A percentile compares a stretch with the other conserved stretches of the same genome.
phyloP scores from a whole-genome alignment of 805 yeast genomes.

The Ogataea pilisensis region DNA sequence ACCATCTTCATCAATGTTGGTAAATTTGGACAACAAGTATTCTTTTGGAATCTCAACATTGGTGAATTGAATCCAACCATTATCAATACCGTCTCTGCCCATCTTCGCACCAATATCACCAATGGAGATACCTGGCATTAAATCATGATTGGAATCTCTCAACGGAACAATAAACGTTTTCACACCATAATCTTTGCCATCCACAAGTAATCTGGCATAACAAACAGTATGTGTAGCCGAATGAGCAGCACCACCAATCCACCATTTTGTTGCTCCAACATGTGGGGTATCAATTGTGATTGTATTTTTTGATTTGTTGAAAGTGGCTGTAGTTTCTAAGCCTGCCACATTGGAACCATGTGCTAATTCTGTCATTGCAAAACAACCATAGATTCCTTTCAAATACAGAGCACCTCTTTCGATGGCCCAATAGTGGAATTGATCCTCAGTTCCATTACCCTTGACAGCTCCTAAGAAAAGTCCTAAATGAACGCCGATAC shows the following conservation, averaged over 20 bases:
- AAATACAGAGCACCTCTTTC: conserved; percentile 59
- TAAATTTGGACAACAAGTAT: conserved; percentile 77
- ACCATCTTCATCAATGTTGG: conserved; percentile 64
- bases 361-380: conserved; percentile 89
- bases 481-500: conserved; percentile 86
- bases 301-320: conserved; percentile 57
- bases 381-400: conserved; percentile 76
- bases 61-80: conserved; percentile 93
- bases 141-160: conserved; percentile 67
- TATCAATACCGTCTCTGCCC: conserved; percentile 95
- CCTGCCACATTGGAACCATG: conserved; percentile 96
- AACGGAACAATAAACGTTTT: conserved; percentile 89
- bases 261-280: conserved; percentile 93
- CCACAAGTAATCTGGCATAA: conserved; percentile 77
- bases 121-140: conserved; percentile 73
- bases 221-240: conserved; percentile 85
- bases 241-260: conserved; percentile 98
- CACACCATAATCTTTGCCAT: conserved; percentile 86
- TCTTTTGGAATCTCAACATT: conserved; percentile 80
- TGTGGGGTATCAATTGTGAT: conserved; percentile 84
- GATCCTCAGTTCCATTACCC: conserved; percentile 86
- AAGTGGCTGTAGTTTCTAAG: conserved; percentile 87
- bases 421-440: conserved; percentile 77
- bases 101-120: conserved; percentile 95
- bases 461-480: conserved; percentile 75